Evolutionary conservation across 805 yeast species (phyloP).

Genomic region (Saccharomycopsis lassenensis): DNA sequence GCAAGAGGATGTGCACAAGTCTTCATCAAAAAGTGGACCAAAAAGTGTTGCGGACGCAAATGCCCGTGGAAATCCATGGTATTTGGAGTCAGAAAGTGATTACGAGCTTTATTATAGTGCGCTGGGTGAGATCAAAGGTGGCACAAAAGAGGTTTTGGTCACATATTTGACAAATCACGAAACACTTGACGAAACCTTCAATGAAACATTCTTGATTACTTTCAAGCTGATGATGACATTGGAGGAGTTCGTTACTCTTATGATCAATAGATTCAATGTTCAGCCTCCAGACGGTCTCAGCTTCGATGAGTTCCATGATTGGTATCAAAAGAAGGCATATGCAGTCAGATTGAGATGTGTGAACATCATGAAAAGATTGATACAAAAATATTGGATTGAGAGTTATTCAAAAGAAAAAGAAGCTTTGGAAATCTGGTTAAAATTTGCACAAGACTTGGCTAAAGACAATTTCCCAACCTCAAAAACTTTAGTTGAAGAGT

Average conservation of each 20-base stretch:
- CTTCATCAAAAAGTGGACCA: no score
- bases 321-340: slow-evolving; percentile 62
- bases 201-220: slow-evolving; percentile 59
- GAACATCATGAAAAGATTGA: slow-evolving; percentile 52
- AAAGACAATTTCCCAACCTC: slow-evolving; percentile 35
- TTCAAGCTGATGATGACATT: slow-evolving; percentile 68
- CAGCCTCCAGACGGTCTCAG: slow-evolving; percentile 83
- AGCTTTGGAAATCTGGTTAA: slow-evolving; percentile 26
- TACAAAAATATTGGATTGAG: slow-evolving; percentile 61
- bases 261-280: slow-evolving; percentile 55
- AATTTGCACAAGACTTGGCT: slow-evolving; percentile 31
- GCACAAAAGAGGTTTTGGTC: slow-evolving; percentile 65
- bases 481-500: slow-evolving; percentile 29
- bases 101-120: slow-evolving; percentile 48
- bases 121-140: slow-evolving; percentile 72
- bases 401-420: slow-evolving; percentile 39
- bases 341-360: slow-evolving; percentile 60
- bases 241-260: slow-evolving; percentile 43
- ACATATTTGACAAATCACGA: slow-evolving; percentile 74
- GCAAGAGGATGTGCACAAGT: no score
- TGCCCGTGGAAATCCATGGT: slow-evolving; percentile 71
- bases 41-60: no score
- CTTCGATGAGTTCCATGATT: slow-evolving; percentile 66
- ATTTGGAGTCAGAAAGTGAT: slow-evolving; percentile 55
- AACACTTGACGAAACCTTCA: slow-evolving; percentile 48